Base-by-base conservation (phyloP, 345 rosid genomes). In the Gossypium ekmanianum region DNA sequence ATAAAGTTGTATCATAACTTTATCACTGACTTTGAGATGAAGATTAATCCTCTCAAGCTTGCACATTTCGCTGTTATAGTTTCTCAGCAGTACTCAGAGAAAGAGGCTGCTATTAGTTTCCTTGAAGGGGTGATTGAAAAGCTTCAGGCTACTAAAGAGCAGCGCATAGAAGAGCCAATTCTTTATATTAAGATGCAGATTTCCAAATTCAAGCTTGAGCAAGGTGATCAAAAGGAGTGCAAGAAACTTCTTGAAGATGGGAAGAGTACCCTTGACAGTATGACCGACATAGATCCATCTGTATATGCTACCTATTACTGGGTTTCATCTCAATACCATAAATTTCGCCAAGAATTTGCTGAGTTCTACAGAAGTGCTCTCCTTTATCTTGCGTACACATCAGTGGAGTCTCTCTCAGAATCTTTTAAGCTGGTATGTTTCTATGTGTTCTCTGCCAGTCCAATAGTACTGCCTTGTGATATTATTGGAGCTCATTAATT, bases 281-380 rank as follows among this genome's bases (percentile, higher is more conserved):
- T 96, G 97, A 96, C 97, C 41, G 99, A 96, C 79, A 96, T 96
- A 68, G 99, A 96, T 84, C 99, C 99, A 18, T 87, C 99, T 0
- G 99, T 96, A 3, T 84, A 90, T 77, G 94, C 97, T 59, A 93
- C 84, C 82, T 92, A 86, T 73, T 92, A 89, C 76, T 93, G 99
- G 99, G 93, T 93, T 68, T 88, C 99, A 56, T 93, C 94, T 73
- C 97, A 96, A 79, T 93, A 83, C 77, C 88, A 93, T 71, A 96
- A 96, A 79, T 82, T 75, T 41, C 88, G 86, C 59, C 95, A 89
- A 80, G 99, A 96, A 44, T 96, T 93, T 78, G 91, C 99, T 7
- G 97, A 90, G 80, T 96, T 92, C 77, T 96, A 93, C 83, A 92
- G 84, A 82, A 89, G 85, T 83, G 97, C 99, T 68, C 95, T 96